These are phyloP conservation scores for Debaryomyces tyrocola DNA, from an alignment of 805 yeast species.

Conservation along the genomic window DNA sequence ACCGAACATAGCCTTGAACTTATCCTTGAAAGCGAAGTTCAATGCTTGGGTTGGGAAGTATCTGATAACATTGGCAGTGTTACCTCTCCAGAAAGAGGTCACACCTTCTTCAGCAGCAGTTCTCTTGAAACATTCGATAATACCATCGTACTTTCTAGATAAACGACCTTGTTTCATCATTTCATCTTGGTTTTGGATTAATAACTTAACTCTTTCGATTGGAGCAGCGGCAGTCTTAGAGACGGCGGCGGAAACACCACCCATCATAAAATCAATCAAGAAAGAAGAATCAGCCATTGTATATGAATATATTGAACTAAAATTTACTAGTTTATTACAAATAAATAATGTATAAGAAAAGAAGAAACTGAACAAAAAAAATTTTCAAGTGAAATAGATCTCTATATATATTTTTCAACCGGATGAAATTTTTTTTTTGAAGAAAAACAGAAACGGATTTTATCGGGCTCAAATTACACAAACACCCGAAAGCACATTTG, in stretches of 20 bases:
- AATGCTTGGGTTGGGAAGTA: slow-evolving; percentile 99
- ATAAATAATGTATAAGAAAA: slow-evolving; percentile 1
- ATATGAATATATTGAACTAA: slow-evolving; percentile 8
- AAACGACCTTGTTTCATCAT: slow-evolving; percentile 98
- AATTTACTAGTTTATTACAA: neutral
- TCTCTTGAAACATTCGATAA: slow-evolving; percentile 89
- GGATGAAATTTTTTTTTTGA: neutral
- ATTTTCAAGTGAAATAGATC: neutral
- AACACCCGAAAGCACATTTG: neutral
- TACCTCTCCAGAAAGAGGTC: slow-evolving; percentile 97
- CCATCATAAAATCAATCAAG: slow-evolving; percentile 73
- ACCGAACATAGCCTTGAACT: slow-evolving; percentile 93
- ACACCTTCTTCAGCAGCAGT: slow-evolving; percentile 93
- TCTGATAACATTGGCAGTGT: slow-evolving; percentile 98
- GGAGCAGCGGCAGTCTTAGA: slow-evolving; percentile 98
- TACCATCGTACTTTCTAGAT: slow-evolving; percentile 84
- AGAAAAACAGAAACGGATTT: neutral
- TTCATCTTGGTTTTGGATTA: slow-evolving; percentile 97
- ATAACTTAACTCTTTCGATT: slow-evolving; percentile 93
- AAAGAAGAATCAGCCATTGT: slow-evolving; percentile 22
- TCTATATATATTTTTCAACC: slow-evolving; percentile 1
- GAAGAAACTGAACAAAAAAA: slow-evolving; percentile 1
- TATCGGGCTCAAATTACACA: neutral
- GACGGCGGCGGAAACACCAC: slow-evolving; percentile 99
- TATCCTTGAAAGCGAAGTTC: slow-evolving; percentile 98